Percentiles rank a stretch among this genome's conserved stretches.
Evolutionary conservation across 768 basidiomycete genomes (phyloP).

Genomic region (Boletus fagicola): DNA sequence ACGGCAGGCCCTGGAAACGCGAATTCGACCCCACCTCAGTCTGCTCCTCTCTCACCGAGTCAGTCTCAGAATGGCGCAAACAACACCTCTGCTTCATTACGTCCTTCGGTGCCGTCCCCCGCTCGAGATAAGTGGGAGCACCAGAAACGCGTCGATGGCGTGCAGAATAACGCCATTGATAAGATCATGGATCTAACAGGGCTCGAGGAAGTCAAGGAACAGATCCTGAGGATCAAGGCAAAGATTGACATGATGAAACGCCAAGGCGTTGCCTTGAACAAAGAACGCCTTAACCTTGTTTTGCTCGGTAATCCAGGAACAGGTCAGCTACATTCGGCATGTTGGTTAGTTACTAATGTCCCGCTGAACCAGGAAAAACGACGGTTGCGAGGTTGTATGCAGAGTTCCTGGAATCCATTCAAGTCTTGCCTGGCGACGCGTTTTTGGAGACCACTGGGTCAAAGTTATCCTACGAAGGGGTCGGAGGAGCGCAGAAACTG

Average conservation of each 20-base stretch:
- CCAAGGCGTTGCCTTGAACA: constrained; percentile 47
- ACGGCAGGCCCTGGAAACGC: background rate
- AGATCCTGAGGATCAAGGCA: constrained; percentile 55
- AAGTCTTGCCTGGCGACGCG: constrained; percentile 48
- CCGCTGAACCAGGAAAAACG: constrained; percentile 10
- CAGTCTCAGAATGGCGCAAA: constrained; percentile 1
- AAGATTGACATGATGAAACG: constrained; percentile 48
- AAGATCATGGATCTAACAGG: constrained; percentile 65
- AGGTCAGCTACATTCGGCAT: constrained; percentile 56
- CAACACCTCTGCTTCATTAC: background rate
- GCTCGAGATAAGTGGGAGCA: constrained; percentile 18
- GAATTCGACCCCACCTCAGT: background rate
- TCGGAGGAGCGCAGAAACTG: constrained; percentile 30
- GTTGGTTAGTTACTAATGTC: background rate
- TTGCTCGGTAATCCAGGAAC: constrained; percentile 73
- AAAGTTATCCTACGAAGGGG: constrained; percentile 54
- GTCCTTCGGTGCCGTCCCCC: constrained; percentile 11
- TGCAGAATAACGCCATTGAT: constrained; percentile 52
- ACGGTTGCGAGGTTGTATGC: constrained; percentile 54
- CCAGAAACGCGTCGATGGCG: constrained; percentile 52
- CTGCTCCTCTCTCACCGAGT: background rate
- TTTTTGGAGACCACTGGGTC: constrained; percentile 68
- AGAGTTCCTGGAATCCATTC: constrained; percentile 55
- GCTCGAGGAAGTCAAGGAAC: constrained; percentile 58
- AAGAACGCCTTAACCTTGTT: constrained; percentile 59